These are phyloP conservation scores for Magnolia officinalis DNA, from an alignment of 164 flowering plant genomes.

Conservation along the genomic window DNA sequence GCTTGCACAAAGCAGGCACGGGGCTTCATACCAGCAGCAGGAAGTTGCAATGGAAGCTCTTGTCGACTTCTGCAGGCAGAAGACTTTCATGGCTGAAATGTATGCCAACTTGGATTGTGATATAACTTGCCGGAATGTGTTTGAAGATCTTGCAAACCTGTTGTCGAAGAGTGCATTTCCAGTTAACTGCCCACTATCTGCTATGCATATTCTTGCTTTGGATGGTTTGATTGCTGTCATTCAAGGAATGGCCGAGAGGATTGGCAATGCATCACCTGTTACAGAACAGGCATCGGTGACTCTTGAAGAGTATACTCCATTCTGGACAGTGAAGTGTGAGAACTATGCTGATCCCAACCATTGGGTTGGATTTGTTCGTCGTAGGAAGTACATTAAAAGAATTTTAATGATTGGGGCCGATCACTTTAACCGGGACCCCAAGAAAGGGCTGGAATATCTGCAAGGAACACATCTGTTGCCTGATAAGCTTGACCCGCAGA, in stretches of 20 bases:
- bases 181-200: slow-evolving; percentile 37
- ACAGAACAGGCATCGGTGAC: slow-evolving; percentile 16
- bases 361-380: slow-evolving; percentile 37
- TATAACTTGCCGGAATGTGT: slow-evolving; percentile 32
- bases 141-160: slow-evolving; percentile 36
- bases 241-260: slow-evolving; percentile 42
- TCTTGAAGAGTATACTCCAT: slow-evolving; percentile 27
- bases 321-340: slow-evolving; percentile 41
- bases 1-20: slow-evolving; percentile 35
- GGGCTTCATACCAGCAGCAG: slow-evolving; percentile 40
- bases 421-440: slow-evolving; percentile 39
- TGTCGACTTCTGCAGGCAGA: slow-evolving; percentile 44
- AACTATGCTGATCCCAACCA: slow-evolving; percentile 30
- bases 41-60: slow-evolving; percentile 46
- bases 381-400: slow-evolving; percentile 36
- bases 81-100: slow-evolving; percentile 38
- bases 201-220: slow-evolving; percentile 41
- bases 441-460: slow-evolving; percentile 39
- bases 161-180: slow-evolving; percentile 44
- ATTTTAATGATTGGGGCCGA: slow-evolving; percentile 34
- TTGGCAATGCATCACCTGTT: slow-evolving; percentile 18
- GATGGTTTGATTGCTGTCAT: slow-evolving; percentile 41
- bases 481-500: slow-evolving; percentile 39
- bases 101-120: slow-evolving; percentile 46
- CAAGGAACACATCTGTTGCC: slow-evolving; percentile 39